phyloP scores from a whole-genome alignment of 2,329 filamentous ascomycete genomes.

The Aspergillus sp. region DNA sequence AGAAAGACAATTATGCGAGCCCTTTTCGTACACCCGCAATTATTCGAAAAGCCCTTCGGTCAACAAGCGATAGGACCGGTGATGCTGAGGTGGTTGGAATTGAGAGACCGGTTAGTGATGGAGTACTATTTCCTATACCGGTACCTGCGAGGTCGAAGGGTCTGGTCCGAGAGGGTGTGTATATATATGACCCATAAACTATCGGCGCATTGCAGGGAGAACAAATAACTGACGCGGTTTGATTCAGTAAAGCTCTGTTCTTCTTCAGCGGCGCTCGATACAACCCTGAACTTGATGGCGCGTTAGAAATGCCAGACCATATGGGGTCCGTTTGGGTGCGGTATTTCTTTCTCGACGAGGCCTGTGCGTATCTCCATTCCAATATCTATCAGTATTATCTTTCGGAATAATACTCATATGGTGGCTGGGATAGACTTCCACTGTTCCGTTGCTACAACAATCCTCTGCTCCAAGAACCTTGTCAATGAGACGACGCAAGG shows the following conservation, averaged over 20 bases:
- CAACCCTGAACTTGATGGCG: slow-evolving; percentile 1
- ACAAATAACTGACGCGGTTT: neutral
- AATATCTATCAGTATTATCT: no score
- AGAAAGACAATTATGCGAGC: neutral
- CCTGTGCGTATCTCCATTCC: neutral
- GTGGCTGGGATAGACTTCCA: neutral
- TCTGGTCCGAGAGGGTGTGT: slow-evolving; percentile 2
- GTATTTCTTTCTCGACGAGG: slow-evolving; percentile 4
- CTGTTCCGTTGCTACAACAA: slow-evolving; percentile 1
- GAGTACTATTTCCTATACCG: neutral
- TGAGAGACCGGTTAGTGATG: neutral
- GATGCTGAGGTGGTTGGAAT: neutral
- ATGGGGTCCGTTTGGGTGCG: neutral
- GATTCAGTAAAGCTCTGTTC: neutral
- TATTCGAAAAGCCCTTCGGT: neutral
- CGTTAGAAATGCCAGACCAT: neutral
- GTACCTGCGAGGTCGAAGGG: neutral
- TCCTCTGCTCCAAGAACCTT: neutral
- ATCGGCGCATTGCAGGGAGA: no score
- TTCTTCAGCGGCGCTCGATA: neutral
- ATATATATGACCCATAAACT: neutral
- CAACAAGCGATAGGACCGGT: neutral
- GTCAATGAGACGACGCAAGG: neutral
- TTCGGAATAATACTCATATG: no score
- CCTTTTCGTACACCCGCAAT: neutral